Evolutionary conservation across 345 rosid species (phyloP), one percentile per base, ranked within the genome.

Genomic region (Pelargonium nanum): DNA sequence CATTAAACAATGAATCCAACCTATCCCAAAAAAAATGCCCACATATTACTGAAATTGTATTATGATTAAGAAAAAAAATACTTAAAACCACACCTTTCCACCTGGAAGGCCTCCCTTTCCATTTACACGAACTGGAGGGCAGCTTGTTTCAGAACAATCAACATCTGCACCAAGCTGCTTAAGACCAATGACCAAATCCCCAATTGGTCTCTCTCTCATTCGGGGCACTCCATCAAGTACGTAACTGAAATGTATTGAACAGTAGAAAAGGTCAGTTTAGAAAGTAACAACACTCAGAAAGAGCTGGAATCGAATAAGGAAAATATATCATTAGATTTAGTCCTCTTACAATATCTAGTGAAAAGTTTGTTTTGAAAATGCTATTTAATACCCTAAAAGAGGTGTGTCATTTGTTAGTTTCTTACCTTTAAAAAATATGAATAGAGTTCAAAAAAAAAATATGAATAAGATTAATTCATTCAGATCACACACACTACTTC

Each of bases 141-240:
- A 93, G 66, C 80, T 77, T 53, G 96, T 89, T 24, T 85, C 94
- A 26, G 78, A 80, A 72, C 96, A 89, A 58, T 83, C 78, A 59
- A 77, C 82, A 73, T 84, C 94, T 19, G 92, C 96, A 67, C 99
- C 97, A 64, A 89, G 90, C 77, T 93, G 99, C 83, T 87, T 78
- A 66, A 89, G 97, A 66, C 94, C 96, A 61, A 56, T 53, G 56
- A 89, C 92, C 75, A 93, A 75, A 79, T 93, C 99, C 26, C 86
- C 96, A 32, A 89, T 93, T 22, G 96, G 95, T 77, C 99, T 87
- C 79, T 93, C 95, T 62, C 99, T 85, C 99, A 93, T 93, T 53
- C 97, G 79, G 20, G 96, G 87, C 62, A 93, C 86, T 44, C 97
- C 96, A 79, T 93, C 99, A 69, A 93, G 99, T 34, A 84, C 61